These are phyloP conservation scores for Meyerozyma guilliermondii DNA, from an alignment of 1,139 yeast species.

Conservation along the genomic window DNA sequence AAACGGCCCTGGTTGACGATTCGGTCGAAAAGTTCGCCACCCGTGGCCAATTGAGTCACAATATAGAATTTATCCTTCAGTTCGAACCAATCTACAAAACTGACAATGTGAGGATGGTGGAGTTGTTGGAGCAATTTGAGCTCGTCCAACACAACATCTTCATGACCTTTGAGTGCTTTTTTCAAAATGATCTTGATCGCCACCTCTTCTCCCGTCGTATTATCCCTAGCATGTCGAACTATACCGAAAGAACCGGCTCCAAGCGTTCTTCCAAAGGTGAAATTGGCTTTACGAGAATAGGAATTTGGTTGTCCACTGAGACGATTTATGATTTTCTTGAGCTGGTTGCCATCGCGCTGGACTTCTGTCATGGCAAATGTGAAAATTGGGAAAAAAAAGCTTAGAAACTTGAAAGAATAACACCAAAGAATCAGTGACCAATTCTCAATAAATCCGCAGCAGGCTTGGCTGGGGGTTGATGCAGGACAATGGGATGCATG, in stretches of 20 bases:
- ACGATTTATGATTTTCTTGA: slow-evolving; percentile 42
- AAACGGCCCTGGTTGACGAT: slow-evolving; percentile 72
- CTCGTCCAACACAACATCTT: slow-evolving; percentile 69
- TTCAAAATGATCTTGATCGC: slow-evolving; percentile 84
- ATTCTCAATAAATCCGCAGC: too few species aligned
- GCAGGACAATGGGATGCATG: too few species aligned
- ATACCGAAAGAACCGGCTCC: slow-evolving; percentile 95
- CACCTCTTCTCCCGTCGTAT: slow-evolving; percentile 60
- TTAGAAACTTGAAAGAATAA: too few species aligned
- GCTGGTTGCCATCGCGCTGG: slow-evolving; percentile 6
- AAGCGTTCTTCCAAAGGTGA: slow-evolving; percentile 69
- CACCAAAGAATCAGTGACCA: too few species aligned
- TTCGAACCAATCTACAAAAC: slow-evolving; percentile 86
- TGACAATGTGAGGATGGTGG: slow-evolving; percentile 77
- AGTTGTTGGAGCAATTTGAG: slow-evolving; percentile 60
- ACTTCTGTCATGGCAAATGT: not conserved
- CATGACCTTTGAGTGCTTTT: slow-evolving; percentile 75
- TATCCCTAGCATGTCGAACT: slow-evolving; percentile 69
- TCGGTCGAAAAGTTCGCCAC: slow-evolving; percentile 88
- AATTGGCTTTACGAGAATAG: slow-evolving; percentile 57
- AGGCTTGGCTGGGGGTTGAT: too few species aligned
- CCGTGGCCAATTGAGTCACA: slow-evolving; percentile 77
- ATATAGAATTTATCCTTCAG: slow-evolving; percentile 71
- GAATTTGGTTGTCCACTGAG: slow-evolving; percentile 72
- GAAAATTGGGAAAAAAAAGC: not conserved